Conservation (phyloP, 2,329 filamentous ascomycete genomes). For the Pestalotiopsis sp. region DNA sequence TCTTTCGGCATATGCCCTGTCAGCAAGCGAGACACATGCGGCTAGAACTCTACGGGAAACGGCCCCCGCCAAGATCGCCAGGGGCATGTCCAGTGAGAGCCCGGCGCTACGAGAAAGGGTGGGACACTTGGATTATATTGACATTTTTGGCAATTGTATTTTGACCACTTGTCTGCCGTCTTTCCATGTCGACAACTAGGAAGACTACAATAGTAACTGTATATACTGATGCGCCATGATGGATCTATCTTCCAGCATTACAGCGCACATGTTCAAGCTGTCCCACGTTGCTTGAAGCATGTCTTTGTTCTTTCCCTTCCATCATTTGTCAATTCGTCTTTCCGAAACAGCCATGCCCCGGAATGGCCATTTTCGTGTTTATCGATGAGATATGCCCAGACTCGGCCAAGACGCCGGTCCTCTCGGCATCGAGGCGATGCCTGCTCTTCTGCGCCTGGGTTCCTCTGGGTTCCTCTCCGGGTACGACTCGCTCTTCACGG, state of each 20-base stretch:
- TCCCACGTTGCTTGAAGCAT: too few species aligned
- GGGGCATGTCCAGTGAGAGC: not conserved
- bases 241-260: too few species aligned
- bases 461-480: not conserved
- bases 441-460: not conserved
- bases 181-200: too few species aligned
- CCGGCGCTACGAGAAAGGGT: not conserved
- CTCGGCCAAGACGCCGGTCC: conserved; percentile 2
- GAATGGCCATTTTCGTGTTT: not conserved
- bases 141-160: not conserved
- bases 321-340: not conserved
- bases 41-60: not conserved
- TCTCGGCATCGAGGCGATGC: conserved; percentile 12
- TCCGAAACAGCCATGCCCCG: not conserved
- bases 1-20: not conserved
- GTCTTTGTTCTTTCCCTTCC: not conserved
- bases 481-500: not conserved
- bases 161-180: not conserved
- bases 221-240: too few species aligned
- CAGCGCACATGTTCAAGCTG: too few species aligned
- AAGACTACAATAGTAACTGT: too few species aligned
- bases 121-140: not conserved
- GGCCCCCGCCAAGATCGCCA: conserved; percentile 7
- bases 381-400: conserved; percentile 6
- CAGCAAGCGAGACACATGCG: conserved; percentile 2